Conservation (phyloP, 1,139 yeast species). For the Taphrina wiesneri region DNA sequence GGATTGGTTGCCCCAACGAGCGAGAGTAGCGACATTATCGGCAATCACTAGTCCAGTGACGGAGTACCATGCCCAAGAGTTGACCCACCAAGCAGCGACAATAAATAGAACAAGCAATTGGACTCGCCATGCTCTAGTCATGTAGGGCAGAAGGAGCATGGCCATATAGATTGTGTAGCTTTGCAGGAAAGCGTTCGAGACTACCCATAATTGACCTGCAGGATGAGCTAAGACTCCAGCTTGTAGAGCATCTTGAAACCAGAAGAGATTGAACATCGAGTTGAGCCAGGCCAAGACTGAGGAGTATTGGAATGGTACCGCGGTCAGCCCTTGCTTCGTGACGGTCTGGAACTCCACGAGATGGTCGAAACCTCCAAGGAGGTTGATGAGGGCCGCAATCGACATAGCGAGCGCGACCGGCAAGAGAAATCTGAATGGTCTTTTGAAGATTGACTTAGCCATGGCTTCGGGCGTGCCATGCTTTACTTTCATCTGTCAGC, state of each 20-base stretch:
- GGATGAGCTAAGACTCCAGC: conserved; percentile 8
- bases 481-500: neutral
- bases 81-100: conserved; percentile 9
- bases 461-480: neutral
- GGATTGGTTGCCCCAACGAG: neutral
- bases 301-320: neutral
- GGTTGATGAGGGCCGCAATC: neutral
- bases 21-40: neutral
- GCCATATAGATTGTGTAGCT: conserved; percentile 3
- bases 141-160: neutral
- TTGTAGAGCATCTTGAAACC: conserved; percentile 3
- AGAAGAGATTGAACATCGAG: conserved; percentile 11
- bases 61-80: neutral
- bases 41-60: conserved; percentile 1
- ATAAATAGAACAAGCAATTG: neutral
- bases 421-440: neutral
- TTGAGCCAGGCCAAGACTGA: neutral
- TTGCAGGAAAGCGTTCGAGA: neutral
- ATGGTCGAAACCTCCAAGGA: neutral
- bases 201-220: neutral
- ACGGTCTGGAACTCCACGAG: neutral
- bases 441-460: conserved; percentile 1
- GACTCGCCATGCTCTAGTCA: neutral
- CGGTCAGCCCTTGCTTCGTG: neutral
- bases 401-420: conserved; percentile 7